phyloP scores from a whole-genome alignment of 257 asterid genomes.

The Petrea volubilis region DNA sequence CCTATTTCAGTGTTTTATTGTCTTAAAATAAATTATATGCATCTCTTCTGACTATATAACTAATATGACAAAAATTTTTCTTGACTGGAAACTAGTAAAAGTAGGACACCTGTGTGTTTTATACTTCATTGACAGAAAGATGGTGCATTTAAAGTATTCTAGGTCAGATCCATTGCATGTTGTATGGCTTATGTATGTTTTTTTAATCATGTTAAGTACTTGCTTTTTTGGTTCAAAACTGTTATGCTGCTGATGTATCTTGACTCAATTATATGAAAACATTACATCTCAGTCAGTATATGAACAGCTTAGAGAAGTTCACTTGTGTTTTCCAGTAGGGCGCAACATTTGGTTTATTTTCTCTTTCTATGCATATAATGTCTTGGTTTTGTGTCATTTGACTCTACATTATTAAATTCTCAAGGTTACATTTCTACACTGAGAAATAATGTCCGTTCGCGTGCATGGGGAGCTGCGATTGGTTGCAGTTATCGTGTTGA shows the following conservation, averaged over 20 bases:
- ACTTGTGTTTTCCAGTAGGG: slow-evolving; percentile 11
- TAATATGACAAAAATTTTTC: not conserved
- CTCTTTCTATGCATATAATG: not conserved
- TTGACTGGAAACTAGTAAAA: not conserved
- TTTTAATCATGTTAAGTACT: slow-evolving; percentile 4
- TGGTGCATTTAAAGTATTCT: not conserved
- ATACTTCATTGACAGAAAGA: not conserved
- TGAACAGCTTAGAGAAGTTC: not conserved
- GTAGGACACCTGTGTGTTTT: slow-evolving; percentile 2
- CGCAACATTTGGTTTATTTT: not conserved
- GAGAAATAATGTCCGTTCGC: slow-evolving; percentile 96
- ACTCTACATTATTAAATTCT: slow-evolving; percentile 24
- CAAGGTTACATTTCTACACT: slow-evolving; percentile 84
- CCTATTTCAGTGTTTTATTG: not conserved
- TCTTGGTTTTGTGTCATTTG: slow-evolving; percentile 7
- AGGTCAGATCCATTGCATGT: not conserved
- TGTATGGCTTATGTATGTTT: slow-evolving; percentile 14
- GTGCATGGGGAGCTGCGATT: slow-evolving; percentile 97
- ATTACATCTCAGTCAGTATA: slow-evolving; percentile 16
- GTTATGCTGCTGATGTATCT: slow-evolving; percentile 18
- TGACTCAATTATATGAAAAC: slow-evolving; percentile 4
- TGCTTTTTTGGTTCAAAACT: not conserved
- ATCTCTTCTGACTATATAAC: not conserved
- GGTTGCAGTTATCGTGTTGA: slow-evolving; percentile 94
- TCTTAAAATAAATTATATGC: not conserved